Percentiles rank a stretch among this genome's conserved stretches.
phyloP scores from a whole-genome alignment of 2,329 filamentous ascomycete genomes.

The Fusarium sp. region DNA sequence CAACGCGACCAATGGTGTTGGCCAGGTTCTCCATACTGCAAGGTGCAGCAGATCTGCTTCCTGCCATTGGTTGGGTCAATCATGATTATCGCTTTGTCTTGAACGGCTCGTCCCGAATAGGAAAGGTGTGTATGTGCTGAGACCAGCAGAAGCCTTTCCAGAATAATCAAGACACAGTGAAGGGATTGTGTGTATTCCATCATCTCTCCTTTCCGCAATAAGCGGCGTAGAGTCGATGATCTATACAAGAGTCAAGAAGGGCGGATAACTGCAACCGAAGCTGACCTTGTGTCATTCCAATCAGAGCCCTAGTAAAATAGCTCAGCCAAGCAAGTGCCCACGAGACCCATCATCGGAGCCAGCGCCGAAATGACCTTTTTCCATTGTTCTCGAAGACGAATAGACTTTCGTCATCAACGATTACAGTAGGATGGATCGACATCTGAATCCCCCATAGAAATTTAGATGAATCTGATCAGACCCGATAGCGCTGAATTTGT shows the following conservation, averaged over 20 bases:
- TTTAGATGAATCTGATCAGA: conserved; percentile 1
- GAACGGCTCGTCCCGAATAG: conserved; percentile 20
- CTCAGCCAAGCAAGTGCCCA: not conserved
- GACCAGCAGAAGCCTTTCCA: conserved; percentile 4
- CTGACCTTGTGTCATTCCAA: conserved; percentile 34
- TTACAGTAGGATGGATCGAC: not conserved
- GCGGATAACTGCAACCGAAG: conserved; percentile 25
- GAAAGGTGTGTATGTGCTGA: conserved; percentile 19
- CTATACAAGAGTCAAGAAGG: conserved; percentile 6
- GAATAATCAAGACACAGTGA: not conserved
- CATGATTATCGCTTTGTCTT: conserved; percentile 11
- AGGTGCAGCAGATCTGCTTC: conserved; percentile 21
- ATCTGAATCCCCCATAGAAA: not conserved
- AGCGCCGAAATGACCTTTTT: conserved; percentile 13
- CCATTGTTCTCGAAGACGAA: conserved; percentile 26
- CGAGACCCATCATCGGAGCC: not conserved
- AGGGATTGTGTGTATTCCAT: not conserved
- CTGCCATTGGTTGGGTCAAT: conserved; percentile 16
- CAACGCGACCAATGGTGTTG: conserved; percentile 11
- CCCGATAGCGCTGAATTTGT: not conserved
- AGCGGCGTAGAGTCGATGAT: not conserved
- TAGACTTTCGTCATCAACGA: conserved; percentile 5
- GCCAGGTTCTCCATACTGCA: not conserved
- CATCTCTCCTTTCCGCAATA: conserved; percentile 4
- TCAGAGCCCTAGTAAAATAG: conserved; percentile 12